Evolutionary conservation across 192 early-diverging fungal species (phyloP).

Genomic region (Diversispora eburnea): DNA sequence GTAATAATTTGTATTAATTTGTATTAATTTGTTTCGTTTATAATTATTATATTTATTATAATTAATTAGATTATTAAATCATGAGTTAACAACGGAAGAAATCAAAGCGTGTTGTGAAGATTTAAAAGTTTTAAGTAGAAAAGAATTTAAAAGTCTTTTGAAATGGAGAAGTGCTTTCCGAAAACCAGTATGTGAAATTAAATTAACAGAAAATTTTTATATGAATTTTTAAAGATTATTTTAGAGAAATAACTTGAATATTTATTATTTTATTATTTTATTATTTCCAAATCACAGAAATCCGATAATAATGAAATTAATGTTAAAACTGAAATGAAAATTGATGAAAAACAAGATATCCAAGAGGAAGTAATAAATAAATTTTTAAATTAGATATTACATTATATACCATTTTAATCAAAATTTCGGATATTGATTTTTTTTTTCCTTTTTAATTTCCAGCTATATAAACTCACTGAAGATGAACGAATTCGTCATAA

Average conservation of each 20-base stretch:
- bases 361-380: conserved; percentile 41
- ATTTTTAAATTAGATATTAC: not conserved
- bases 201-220: conserved; percentile 7
- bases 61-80: conserved; percentile 38
- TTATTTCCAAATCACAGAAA: not conserved
- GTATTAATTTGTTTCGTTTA: too few species aligned
- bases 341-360: conserved; percentile 57
- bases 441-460: not conserved
- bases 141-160: conserved; percentile 87
- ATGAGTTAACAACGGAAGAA: conserved; percentile 74
- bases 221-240: not conserved
- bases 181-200: conserved; percentile 47
- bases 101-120: conserved; percentile 79
- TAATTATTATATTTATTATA: not conserved
- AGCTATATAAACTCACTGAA: conserved; percentile 43
- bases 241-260: not conserved
- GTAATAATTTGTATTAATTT: too few species aligned
- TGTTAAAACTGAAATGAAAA: not conserved
- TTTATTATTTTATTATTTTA: not conserved
- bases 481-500: conserved; percentile 47
- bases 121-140: conserved; percentile 88
- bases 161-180: conserved; percentile 84
- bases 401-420: not conserved
- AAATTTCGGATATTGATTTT: not conserved
- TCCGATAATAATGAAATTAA: not conserved